Conservation (phyloP, 2,329 filamentous ascomycete species). For the Aspergillus pseudoglaucus region DNA sequence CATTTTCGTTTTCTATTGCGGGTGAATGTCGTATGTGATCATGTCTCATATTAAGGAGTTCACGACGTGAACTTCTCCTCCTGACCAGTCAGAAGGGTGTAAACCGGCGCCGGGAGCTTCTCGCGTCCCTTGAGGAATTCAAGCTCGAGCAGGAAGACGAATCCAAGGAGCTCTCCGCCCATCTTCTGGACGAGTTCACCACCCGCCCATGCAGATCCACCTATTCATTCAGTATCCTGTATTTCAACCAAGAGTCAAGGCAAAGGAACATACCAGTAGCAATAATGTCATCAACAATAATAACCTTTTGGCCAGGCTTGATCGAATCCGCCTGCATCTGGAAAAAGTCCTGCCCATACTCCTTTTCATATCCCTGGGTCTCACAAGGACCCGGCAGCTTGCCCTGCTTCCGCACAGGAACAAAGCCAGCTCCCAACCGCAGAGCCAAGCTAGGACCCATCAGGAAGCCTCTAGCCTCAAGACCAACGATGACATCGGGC, state of each 20-base stretch:
- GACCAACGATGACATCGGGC: slow-evolving; percentile 85
- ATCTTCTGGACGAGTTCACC: slow-evolving; percentile 79
- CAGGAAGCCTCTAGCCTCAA: slow-evolving; percentile 91
- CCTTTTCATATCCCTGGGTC: slow-evolving; percentile 84
- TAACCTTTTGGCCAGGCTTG: slow-evolving; percentile 76
- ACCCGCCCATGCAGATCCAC: slow-evolving; percentile 84
- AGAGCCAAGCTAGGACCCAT: slow-evolving; percentile 88
- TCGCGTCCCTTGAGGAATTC: slow-evolving; percentile 86
- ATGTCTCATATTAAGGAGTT: neutral
- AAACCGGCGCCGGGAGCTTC: slow-evolving; percentile 76
- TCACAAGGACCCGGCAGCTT: slow-evolving; percentile 88
- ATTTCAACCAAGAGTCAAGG: neutral
- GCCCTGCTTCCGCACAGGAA: slow-evolving; percentile 88
- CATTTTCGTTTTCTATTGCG: neutral
- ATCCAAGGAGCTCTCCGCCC: slow-evolving; percentile 79
- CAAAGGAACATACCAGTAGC: slow-evolving; percentile 67
- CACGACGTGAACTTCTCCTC: slow-evolving; percentile 20
- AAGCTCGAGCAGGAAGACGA: slow-evolving; percentile 92
- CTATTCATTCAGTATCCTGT: slow-evolving; percentile 42
- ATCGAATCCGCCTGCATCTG: slow-evolving; percentile 89
- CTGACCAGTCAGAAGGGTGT: slow-evolving; percentile 71
- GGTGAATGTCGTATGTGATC: neutral
- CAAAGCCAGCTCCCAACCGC: slow-evolving; percentile 75
- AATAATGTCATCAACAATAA: slow-evolving; percentile 97
- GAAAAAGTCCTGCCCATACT: slow-evolving; percentile 92